Conservation (phyloP, 441 rosid genomes). For the Populus hybrid region DNA sequence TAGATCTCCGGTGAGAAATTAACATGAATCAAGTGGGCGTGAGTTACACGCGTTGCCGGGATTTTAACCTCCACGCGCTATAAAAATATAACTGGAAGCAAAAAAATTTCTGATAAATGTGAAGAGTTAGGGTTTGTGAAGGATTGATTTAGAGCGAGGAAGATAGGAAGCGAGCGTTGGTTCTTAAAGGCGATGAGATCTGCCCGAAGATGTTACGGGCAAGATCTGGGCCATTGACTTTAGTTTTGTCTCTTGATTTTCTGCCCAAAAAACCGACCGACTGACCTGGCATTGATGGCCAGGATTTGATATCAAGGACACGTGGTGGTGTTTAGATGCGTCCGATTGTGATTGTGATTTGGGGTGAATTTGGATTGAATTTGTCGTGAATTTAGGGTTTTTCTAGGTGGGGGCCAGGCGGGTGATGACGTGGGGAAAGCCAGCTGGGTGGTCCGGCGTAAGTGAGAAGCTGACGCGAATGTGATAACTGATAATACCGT, state of each 20-base stretch:
- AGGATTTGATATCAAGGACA: conserved; percentile 18
- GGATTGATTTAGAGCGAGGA: conserved; percentile 37
- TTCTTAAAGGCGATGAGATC: conserved; percentile 67
- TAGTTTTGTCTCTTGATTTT: conserved; percentile 9
- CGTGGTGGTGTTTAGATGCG: conserved; percentile 23
- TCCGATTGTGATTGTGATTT: conserved; percentile 27
- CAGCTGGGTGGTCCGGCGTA: conserved; percentile 33
- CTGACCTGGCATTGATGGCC: conserved; percentile 46
- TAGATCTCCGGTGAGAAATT: conserved; percentile 16
- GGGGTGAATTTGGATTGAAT: conserved; percentile 37
- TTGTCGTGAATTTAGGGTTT: conserved; percentile 44
- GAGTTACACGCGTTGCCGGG: conserved; percentile 18
- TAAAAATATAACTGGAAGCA: background rate
- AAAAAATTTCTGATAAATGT: background rate
- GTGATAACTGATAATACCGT: conserved; percentile 25
- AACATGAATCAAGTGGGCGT: conserved; percentile 27
- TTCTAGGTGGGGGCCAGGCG: conserved; percentile 18
- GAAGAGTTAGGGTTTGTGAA: conserved; percentile 28
- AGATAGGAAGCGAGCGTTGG: conserved; percentile 29
- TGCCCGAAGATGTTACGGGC: conserved; percentile 46
- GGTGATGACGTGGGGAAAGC: conserved; percentile 38
- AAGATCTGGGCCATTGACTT: conserved; percentile 28
- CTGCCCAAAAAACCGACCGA: conserved; percentile 31
- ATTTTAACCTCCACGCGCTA: background rate
- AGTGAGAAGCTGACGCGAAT: conserved; percentile 33